phyloP scores from a whole-genome alignment of 2,329 filamentous ascomycete genomes.

The Lecanoromycetidae sp. region DNA sequence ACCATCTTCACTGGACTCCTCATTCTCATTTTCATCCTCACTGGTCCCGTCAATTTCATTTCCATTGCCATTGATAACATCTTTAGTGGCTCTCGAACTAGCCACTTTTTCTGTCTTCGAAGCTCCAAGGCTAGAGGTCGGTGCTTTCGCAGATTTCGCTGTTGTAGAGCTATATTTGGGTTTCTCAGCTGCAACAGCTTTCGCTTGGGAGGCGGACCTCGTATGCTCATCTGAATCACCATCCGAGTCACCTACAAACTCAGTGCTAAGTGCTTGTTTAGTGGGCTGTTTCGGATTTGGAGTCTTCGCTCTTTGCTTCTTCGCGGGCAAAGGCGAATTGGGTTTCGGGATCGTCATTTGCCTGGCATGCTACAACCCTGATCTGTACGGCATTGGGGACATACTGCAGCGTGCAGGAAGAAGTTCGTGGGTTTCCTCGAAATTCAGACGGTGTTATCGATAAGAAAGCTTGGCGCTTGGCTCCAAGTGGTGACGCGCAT shows the following conservation, averaged over 20 bases:
- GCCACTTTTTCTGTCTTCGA: constrained; percentile 1
- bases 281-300: not conserved
- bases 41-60: not conserved
- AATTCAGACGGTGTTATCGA: constrained; percentile 4
- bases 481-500: not conserved
- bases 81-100: not conserved
- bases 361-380: not conserved
- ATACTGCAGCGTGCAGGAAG: too few species aligned
- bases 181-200: too few species aligned
- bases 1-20: not conserved
- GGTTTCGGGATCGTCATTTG: not conserved
- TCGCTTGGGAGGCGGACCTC: too few species aligned
- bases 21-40: not conserved
- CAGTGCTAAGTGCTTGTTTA: constrained; percentile 1
- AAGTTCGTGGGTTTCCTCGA: too few species aligned
- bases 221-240: not conserved
- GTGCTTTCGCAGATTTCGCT: not conserved
- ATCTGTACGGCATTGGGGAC: not conserved
- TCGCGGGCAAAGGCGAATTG: not conserved
- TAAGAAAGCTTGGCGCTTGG: constrained; percentile 4
- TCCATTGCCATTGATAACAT: not conserved
- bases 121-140: not conserved
- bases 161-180: too few species aligned
- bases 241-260: constrained; percentile 9
- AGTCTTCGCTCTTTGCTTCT: not conserved